These are phyloP conservation scores for Tricholoma saponaceum DNA, from an alignment of 768 basidiomycete genomes.

Conservation along the genomic window DNA sequence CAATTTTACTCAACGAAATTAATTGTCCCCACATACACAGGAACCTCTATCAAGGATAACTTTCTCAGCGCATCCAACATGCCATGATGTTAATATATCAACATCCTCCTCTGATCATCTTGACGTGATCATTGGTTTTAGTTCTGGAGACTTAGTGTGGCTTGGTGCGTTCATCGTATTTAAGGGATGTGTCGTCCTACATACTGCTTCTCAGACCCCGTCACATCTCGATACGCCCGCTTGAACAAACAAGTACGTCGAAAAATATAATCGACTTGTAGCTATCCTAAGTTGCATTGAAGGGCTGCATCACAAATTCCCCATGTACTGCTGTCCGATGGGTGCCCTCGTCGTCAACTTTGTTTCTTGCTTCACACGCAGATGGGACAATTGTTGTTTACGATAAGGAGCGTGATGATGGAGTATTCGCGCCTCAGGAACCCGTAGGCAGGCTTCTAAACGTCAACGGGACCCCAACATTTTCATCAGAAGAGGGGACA, in stretches of 20 bases:
- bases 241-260: conserved; percentile 74
- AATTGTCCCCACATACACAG: conserved; percentile 33
- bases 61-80: conserved; percentile 86
- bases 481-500: conserved; percentile 22
- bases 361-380: conserved; percentile 84
- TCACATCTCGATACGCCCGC: conserved; percentile 77
- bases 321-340: conserved; percentile 88
- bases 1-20: conserved; percentile 5
- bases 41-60: conserved; percentile 84
- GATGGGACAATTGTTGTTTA: conserved; percentile 89
- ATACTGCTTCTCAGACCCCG: conserved; percentile 52
- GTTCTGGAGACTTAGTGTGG: conserved; percentile 95
- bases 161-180: conserved; percentile 51
- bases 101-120: conserved; percentile 78
- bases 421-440: conserved; percentile 60
- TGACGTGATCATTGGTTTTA: conserved; percentile 90
- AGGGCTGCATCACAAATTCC: conserved; percentile 78
- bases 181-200: conserved; percentile 6
- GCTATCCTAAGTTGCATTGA: conserved; percentile 2
- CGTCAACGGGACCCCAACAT: conserved; percentile 17
- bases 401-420: conserved; percentile 89
- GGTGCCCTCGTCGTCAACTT: conserved; percentile 76
- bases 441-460: conserved; percentile 35
- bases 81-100: conserved; percentile 79
- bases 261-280: not conserved